Evolutionary conservation across 1,139 yeast species (phyloP).

Genomic region (Scheffersomyces segobiensis): DNA sequence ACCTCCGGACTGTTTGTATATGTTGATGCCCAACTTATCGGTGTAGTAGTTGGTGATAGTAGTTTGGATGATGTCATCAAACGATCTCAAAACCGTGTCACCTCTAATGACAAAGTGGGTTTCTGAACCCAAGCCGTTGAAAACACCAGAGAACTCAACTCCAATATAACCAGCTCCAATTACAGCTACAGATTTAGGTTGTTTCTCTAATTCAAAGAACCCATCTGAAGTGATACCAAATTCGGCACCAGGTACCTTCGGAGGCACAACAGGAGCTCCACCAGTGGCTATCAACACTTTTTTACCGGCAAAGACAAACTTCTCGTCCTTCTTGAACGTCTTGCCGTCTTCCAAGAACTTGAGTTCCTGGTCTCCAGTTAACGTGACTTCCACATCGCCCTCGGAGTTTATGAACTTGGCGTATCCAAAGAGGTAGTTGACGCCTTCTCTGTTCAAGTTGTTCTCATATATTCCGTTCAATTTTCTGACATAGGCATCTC

Average conservation of each 20-base stretch:
- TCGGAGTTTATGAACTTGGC: constrained; percentile 66
- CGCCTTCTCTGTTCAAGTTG: constrained; percentile 85
- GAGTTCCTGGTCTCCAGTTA: constrained; percentile 43
- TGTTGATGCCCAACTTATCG: constrained; percentile 71
- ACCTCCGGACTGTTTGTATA: constrained; percentile 64
- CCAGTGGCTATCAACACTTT: constrained; percentile 90
- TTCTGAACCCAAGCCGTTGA: constrained; percentile 84
- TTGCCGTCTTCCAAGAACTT: constrained; percentile 32
- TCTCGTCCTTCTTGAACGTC: constrained; percentile 45
- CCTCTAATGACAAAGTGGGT: constrained; percentile 89
- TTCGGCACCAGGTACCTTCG: constrained; percentile 73
- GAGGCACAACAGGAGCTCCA: constrained; percentile 78
- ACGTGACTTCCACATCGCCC: constrained; percentile 77
- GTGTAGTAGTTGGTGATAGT: constrained; percentile 79
- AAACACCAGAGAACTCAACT: constrained; percentile 91
- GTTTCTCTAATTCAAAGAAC: constrained; percentile 74
- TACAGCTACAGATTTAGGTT: constrained; percentile 89
- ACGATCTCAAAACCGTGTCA: constrained; percentile 82
- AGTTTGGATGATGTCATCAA: constrained; percentile 78
- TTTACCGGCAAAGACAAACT: constrained; percentile 71
- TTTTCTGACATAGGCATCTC: constrained; percentile 87
- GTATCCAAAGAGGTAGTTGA: constrained; percentile 83
- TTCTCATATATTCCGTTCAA: constrained; percentile 91
- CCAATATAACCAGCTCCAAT: constrained; percentile 99
- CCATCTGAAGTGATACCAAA: constrained; percentile 90